Evolutionary conservation across 805 yeast species (phyloP), one percentile per base, ranked within the genome.

Genomic region (Kregervanrija fluxuum): DNA sequence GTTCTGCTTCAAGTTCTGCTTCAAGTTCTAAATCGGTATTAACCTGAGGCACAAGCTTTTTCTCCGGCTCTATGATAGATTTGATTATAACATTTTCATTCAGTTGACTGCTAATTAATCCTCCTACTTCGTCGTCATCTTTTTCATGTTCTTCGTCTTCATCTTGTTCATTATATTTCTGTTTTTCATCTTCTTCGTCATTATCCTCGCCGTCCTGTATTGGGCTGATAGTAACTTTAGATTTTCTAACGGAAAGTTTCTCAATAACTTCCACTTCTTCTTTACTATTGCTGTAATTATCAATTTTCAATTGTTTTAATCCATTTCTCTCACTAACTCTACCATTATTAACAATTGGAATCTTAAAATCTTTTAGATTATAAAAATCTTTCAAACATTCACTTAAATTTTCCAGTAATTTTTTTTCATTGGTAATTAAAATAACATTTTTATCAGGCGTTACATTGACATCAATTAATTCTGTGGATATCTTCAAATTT

Each of bases 381-480:
- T 75, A 86, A 45, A 74, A 70, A 1, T 60, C 58, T 0, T 57
- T 53, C 13, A 90, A 54, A n/a, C 67, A 60, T n/a, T 69, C 74
- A 43, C 77, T 68, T 5, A 91, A 50, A 1, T 65, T 63, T 32
- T 80, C 84, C 4, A 84, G 52, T 1, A 90, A 58, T n/a, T 65
- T 59, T 3, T 62, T 59, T 60, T 90, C 97, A 30, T 79, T 70
- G 47, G 82, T 88, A 2, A 89, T 57, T 54, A 85, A 57, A 2
- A 90, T 70, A 2, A 79, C 75, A 42, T 91, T 69, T 59, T 93
- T 93, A 60, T 93, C 97, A 0, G 99, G 98, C 0, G 96, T 82
- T 1, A 93, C 85, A 61, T 93, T 93, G 14, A 93, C 71, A 63
- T 93, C 99, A n/a, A 82, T 48, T 34, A 69, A 66, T 22, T 57